phyloP scores from a whole-genome alignment of 495 filamentous ascomycete genomes.

The Rostrohypoxylon terebratum region DNA sequence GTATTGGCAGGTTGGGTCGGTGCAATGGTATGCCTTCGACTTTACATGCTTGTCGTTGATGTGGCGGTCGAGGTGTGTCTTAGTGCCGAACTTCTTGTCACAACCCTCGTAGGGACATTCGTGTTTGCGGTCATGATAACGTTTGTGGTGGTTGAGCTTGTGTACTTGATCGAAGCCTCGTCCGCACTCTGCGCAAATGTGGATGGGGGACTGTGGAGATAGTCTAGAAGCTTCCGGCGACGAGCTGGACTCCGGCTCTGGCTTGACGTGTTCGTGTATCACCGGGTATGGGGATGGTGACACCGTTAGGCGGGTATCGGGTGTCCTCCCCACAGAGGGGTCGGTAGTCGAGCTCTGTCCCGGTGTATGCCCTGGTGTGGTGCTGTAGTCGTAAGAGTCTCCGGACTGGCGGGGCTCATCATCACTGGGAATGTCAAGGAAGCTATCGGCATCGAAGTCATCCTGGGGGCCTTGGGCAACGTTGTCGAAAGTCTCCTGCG shows the following conservation, averaged over 20 bases:
- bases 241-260: constrained; percentile 41
- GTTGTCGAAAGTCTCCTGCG: constrained; percentile 27
- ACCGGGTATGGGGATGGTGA: constrained; percentile 53
- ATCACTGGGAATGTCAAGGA: constrained; percentile 49
- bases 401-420: constrained; percentile 47
- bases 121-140: constrained; percentile 62
- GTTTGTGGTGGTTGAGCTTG: constrained; percentile 64
- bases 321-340: constrained; percentile 57
- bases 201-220: constrained; percentile 47
- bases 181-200: constrained; percentile 57
- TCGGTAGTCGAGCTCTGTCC: constrained; percentile 54
- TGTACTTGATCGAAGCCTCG: constrained; percentile 60
- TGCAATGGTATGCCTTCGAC: constrained; percentile 63
- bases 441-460: constrained; percentile 49
- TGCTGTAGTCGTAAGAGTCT: constrained; percentile 53
- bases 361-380: constrained; percentile 57
- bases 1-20: constrained; percentile 57
- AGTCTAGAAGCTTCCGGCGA: constrained; percentile 46
- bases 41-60: constrained; percentile 64
- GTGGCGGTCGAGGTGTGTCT: constrained; percentile 64
- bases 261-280: constrained; percentile 35
- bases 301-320: constrained; percentile 54
- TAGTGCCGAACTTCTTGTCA: constrained; percentile 62
- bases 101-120: constrained; percentile 57
- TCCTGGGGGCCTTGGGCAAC: constrained; percentile 27